phyloP scores from a whole-genome alignment of 2,329 filamentous ascomycete genomes.

The Rhexocercosporidium sp. region DNA sequence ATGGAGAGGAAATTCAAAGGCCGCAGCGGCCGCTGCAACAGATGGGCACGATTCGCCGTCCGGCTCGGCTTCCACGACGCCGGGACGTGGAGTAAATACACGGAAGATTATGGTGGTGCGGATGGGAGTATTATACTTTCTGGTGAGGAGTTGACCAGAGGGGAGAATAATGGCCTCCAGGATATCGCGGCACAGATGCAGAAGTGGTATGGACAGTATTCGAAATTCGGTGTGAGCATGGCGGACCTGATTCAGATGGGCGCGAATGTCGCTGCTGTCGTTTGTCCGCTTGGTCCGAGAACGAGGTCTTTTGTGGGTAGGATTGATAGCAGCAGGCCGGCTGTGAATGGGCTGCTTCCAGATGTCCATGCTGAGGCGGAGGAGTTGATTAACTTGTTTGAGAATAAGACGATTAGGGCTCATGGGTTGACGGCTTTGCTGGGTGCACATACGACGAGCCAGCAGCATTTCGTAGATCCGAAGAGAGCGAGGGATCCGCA shows the following conservation, averaged over 20 bases:
- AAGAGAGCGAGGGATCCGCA: constrained; percentile 58
- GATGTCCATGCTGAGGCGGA: constrained; percentile 48
- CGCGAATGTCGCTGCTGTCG: constrained; percentile 41
- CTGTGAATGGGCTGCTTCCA: constrained; percentile 52
- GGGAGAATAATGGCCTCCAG: constrained; percentile 54
- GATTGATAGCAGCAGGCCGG: constrained; percentile 48
- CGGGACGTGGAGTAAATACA: constrained; percentile 48
- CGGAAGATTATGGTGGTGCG: constrained; percentile 46
- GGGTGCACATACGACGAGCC: constrained; percentile 57
- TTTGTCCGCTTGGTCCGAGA: constrained; percentile 57
- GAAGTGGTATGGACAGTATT: constrained; percentile 43
- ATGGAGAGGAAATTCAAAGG: constrained; percentile 23
- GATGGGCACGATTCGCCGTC: constrained; percentile 50
- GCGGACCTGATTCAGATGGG: constrained; percentile 60
- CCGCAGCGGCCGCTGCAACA: constrained; percentile 44
- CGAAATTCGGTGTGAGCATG: constrained; percentile 50
- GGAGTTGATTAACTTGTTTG: constrained; percentile 46
- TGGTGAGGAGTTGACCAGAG: constrained; percentile 44
- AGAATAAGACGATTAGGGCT: constrained; percentile 57
- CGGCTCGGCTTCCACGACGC: constrained; percentile 56
- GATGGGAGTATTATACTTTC: constrained; percentile 52
- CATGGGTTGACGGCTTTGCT: constrained; percentile 59
- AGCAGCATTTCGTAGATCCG: constrained; percentile 52
- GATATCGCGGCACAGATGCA: constrained; percentile 49
- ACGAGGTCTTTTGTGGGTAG: constrained; percentile 58